phyloP scores from a whole-genome alignment of 306 rosid species.

The Macrotyloma uniflorum region DNA sequence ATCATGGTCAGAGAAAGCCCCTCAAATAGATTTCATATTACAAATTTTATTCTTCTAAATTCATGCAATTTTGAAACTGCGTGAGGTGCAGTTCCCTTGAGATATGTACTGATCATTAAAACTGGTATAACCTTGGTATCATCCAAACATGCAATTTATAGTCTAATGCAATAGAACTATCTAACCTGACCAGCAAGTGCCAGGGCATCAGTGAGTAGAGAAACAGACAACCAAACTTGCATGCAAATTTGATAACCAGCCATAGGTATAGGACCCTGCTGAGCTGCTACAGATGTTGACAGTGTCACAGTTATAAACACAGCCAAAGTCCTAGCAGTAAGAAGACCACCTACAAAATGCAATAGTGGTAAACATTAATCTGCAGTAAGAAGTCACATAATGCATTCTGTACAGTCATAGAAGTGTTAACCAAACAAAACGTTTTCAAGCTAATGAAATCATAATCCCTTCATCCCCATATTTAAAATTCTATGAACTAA shows the following conservation, averaged over 20 bases:
- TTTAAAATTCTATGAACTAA: neutral
- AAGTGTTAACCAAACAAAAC: constrained; percentile 20
- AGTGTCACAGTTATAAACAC: constrained; percentile 78
- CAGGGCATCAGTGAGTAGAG: constrained; percentile 91
- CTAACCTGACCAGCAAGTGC: constrained; percentile 97
- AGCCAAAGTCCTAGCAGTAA: constrained; percentile 81
- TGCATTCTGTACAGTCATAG: constrained; percentile 13
- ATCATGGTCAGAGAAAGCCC: neutral
- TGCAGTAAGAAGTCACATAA: too few species aligned
- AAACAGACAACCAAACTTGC: constrained; percentile 89
- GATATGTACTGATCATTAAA: constrained; percentile 18
- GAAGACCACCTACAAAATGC: constrained; percentile 76
- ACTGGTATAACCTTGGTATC: neutral
- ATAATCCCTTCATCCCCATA: neutral
- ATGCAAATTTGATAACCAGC: constrained; percentile 94
- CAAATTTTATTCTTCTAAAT: neutral
- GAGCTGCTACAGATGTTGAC: constrained; percentile 88
- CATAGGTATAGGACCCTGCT: constrained; percentile 84
- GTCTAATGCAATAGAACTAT: constrained; percentile 20
- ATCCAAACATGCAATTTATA: constrained; percentile 18
- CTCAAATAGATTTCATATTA: constrained; percentile 1
- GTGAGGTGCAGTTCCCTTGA: neutral
- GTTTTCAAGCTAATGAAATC: constrained; percentile 25
- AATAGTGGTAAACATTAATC: constrained; percentile 32
- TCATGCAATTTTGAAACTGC: constrained; percentile 26